Evolutionary conservation across 2,329 filamentous ascomycete species (phyloP).

Genomic region (Fusarium phyllophilum): DNA sequence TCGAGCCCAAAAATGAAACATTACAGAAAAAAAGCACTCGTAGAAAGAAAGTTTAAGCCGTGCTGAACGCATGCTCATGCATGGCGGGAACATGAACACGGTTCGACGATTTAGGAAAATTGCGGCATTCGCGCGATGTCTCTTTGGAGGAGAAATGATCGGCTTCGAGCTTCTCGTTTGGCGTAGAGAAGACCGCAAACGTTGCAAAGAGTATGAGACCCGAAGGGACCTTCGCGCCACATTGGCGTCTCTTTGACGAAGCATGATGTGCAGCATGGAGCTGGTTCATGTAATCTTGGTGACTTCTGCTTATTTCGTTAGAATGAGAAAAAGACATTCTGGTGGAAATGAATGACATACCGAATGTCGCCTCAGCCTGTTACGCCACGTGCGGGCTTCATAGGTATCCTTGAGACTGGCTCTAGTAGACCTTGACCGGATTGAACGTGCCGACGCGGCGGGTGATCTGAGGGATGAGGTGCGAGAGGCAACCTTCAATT

Average conservation of each 20-base stretch:
- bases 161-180: constrained; percentile 2
- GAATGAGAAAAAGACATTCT: not conserved
- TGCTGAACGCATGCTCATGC: not conserved
- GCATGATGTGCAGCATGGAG: constrained; percentile 18
- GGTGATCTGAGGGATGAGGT: not conserved
- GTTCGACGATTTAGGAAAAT: not conserved
- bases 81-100: not conserved
- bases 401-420: constrained; percentile 7
- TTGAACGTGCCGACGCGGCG: not conserved
- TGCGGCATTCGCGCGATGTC: not conserved
- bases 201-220: constrained; percentile 20
- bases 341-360: not conserved
- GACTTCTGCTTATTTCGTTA: constrained; percentile 3
- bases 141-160: not conserved
- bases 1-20: not conserved
- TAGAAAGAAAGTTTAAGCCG: not conserved
- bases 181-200: constrained; percentile 16
- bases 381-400: constrained; percentile 23
- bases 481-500: not conserved
- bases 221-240: constrained; percentile 20
- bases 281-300: not conserved
- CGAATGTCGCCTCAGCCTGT: constrained; percentile 11
- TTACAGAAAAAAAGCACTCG: too few relatives aligned
- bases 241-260: constrained; percentile 18
- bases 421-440: not conserved